phyloP scores from a whole-genome alignment of 352 stramenopile species.

The Phytophthora pluvialis region DNA sequence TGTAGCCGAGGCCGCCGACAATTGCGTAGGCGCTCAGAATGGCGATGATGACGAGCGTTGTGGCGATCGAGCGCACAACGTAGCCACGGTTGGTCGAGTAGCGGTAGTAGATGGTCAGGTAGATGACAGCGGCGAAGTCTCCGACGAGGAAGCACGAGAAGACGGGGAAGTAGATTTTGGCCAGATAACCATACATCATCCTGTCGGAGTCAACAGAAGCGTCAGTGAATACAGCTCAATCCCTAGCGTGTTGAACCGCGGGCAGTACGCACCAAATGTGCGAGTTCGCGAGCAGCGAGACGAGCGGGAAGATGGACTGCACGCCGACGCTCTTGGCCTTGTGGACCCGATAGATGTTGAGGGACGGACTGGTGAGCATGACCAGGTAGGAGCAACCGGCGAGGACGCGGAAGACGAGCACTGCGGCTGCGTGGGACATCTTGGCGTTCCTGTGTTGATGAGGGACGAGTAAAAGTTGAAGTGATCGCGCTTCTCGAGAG shows the following conservation, averaged over 20 bases:
- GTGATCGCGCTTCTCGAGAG: constrained; percentile 20
- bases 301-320: constrained; percentile 56
- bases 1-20: constrained; percentile 38
- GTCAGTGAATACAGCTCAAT: constrained; percentile 4
- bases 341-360: constrained; percentile 43
- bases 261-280: constrained; percentile 39
- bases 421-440: constrained; percentile 28
- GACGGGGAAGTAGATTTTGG: constrained; percentile 55
- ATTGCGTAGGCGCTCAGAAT: constrained; percentile 46
- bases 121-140: constrained; percentile 45
- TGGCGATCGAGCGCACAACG: constrained; percentile 33
- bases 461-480: constrained; percentile 12
- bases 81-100: constrained; percentile 42
- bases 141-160: constrained; percentile 50
- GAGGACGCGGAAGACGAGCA: constrained; percentile 31
- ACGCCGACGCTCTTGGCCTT: constrained; percentile 44
- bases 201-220: constrained; percentile 15
- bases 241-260: neutral
- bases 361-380: constrained; percentile 49
- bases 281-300: constrained; percentile 50
- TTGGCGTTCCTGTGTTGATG: neutral
- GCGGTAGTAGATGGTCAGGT: constrained; percentile 60
- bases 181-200: constrained; percentile 62
- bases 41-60: constrained; percentile 23
- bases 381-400: constrained; percentile 34